These are phyloP conservation scores for Coemansia sp. DNA, from an alignment of 192 early-diverging fungal genomes.

Conservation along the genomic window DNA sequence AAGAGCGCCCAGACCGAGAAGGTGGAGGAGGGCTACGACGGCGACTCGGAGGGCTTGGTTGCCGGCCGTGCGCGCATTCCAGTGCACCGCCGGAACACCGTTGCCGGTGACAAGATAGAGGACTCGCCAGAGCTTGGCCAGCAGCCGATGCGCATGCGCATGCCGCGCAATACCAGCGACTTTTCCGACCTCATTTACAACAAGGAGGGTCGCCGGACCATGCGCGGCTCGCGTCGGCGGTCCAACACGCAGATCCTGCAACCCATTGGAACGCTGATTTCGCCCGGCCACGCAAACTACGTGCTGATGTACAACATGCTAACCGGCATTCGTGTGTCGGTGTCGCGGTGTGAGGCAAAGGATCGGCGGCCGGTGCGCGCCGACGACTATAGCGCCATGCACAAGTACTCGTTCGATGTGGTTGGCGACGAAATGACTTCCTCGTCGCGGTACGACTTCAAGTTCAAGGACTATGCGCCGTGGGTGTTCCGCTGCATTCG, in stretches of 20 bases:
- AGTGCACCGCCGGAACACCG: conserved; percentile 50
- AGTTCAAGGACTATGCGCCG: conserved; percentile 99
- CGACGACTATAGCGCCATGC: conserved; percentile 82
- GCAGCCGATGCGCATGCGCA: conserved; percentile 18
- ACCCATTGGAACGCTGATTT: conserved; percentile 77
- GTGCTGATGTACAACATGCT: conserved; percentile 99
- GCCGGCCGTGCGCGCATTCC: conserved; percentile 13
- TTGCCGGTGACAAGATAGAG: conserved; percentile 46
- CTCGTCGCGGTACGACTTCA: conserved; percentile 93
- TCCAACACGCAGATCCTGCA: conserved; percentile 21
- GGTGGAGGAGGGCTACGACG: conserved; percentile 45
- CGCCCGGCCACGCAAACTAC: conserved; percentile 94
- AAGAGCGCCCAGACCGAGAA: conserved; percentile 5
- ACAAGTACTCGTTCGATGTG: conserved; percentile 96
- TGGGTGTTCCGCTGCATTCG: conserved; percentile 94
- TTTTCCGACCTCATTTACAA: conserved; percentile 17
- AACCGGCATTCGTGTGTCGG: conserved; percentile 90
- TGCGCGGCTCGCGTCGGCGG: conserved; percentile 41
- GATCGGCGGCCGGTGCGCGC: conserved; percentile 64
- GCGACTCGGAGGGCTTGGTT: conserved; percentile 40
- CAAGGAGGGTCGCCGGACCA: conserved; percentile 32
- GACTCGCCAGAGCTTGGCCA: conserved; percentile 1
- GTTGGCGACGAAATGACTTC: conserved; percentile 96
- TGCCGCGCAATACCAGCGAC: conserved; percentile 47
- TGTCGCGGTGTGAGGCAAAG: conserved; percentile 86